Base-by-base conservation (phyloP, 2,329 filamentous ascomycete genomes). In the Epichloe gansuensis region DNA sequence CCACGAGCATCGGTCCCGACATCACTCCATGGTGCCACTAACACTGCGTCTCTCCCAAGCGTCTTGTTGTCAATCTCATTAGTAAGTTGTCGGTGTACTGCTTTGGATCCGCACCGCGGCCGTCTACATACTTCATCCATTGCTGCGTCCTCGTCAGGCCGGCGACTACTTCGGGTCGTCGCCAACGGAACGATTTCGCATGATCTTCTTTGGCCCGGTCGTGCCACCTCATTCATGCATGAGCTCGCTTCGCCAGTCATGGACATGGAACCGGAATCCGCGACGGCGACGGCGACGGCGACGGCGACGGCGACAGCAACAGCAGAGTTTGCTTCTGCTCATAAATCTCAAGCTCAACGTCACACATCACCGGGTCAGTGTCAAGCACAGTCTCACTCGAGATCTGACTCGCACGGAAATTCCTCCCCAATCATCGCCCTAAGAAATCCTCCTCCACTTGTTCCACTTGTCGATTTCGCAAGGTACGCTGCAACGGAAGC, bases 401-500 rank as follows among this genome's bases (percentile, higher is more conserved):
- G 13, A 23, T 43, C 46, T 2, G 35, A 38, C 8, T 35, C 48
- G 6, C 50, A 34, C 9, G 47, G 43, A 6, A 34, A 31, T 28
- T n/a, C 17, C 34, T 51, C 47, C 50, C 62, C 48, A 62, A 65
- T 51, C 65, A 64, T 52, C 67, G 65, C 44, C 67, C 66, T 25
- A 72, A 72, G 56, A 70, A 72, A 53, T 69, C 69, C 42, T 71
- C 70, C 17, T 64, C 71, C 37, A 79, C 76, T n/a, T 79, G 76
- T 61, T 69, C 73, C 56, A 77, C 75, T 11, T 79, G 75, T 56
- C 74, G 76, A 23, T 70, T 73, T 48, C 75, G 77, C 61, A 81
- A 81, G 64, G 78, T 81, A 21, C 76, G 77, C 47, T 81, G 78
- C 65, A 76, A 80, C 60, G 75, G 77, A 38, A 68, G 72, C 12